phyloP scores from a whole-genome alignment of 257 asterid species.

The Solanum neorickii region DNA sequence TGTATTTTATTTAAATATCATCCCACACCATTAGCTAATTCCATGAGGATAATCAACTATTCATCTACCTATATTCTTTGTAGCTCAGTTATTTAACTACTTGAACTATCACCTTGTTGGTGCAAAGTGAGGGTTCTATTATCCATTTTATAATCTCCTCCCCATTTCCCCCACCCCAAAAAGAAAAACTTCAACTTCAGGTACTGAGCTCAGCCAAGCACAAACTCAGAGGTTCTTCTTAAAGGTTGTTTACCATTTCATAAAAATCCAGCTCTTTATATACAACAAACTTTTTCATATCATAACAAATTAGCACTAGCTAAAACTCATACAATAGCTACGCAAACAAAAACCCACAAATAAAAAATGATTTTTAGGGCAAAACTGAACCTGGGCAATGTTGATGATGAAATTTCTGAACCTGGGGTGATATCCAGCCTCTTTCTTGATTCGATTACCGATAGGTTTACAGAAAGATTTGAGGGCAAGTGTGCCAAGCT shows the following conservation, averaged over 20 bases:
- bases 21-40: background rate
- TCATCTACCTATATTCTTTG: background rate
- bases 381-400: constrained; percentile 57
- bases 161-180: background rate
- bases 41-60: background rate
- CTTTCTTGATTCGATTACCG: constrained; percentile 65
- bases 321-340: background rate
- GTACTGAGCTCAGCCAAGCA: background rate
- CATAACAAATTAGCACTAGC: background rate
- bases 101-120: background rate
- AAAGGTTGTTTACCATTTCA: background rate
- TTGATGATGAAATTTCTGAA: constrained; percentile 59
- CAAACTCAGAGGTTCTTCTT: background rate
- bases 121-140: background rate
- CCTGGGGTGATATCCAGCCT: constrained; percentile 59
- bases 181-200: background rate
- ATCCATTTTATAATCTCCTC: background rate
- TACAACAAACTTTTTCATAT: background rate
- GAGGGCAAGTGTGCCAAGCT: constrained; percentile 76
- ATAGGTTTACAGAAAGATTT: constrained; percentile 72
- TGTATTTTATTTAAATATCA: background rate
- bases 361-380: background rate
- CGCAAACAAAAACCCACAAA: background rate
- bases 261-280: background rate
- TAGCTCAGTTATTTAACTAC: background rate